Conservation (phyloP, 345 rosid species). For the Streptanthus diversifolius region DNA sequence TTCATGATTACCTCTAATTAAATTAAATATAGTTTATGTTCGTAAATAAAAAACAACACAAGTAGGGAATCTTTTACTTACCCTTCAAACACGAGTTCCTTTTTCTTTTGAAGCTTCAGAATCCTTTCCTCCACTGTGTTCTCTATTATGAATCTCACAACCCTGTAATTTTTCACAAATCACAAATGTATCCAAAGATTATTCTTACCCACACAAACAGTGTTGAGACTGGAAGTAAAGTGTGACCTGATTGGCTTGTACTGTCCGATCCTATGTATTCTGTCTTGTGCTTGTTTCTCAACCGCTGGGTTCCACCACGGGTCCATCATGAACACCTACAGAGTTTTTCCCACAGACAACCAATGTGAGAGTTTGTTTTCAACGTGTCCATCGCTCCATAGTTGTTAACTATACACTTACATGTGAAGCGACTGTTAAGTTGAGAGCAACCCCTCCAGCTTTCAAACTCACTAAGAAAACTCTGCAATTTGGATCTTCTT, state of each 20-base stretch:
- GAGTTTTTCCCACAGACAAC: background rate
- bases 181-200: background rate
- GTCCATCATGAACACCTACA: conserved; percentile 95
- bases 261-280: conserved; percentile 97
- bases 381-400: background rate
- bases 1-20: background rate
- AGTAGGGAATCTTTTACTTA: conserved; percentile 27
- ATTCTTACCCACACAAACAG: background rate
- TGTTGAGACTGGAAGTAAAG: background rate
- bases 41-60: background rate
- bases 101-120: conserved; percentile 84
- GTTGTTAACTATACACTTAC: conserved; percentile 43
- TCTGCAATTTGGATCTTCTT: conserved; percentile 83
- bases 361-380: background rate
- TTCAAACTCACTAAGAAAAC: conserved; percentile 89
- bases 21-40: background rate
- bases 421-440: conserved; percentile 95
- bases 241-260: conserved; percentile 89
- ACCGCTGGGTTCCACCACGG: conserved; percentile 99
- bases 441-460: conserved; percentile 96
- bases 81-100: conserved; percentile 98
- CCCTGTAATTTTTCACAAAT: conserved; percentile 40
- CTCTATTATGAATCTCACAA: conserved; percentile 85
- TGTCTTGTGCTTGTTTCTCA: conserved; percentile 94
- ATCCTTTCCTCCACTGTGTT: conserved; percentile 95